These are phyloP conservation scores for Pleurotus djamor DNA, from an alignment of 768 basidiomycete species.

Conservation along the genomic window DNA sequence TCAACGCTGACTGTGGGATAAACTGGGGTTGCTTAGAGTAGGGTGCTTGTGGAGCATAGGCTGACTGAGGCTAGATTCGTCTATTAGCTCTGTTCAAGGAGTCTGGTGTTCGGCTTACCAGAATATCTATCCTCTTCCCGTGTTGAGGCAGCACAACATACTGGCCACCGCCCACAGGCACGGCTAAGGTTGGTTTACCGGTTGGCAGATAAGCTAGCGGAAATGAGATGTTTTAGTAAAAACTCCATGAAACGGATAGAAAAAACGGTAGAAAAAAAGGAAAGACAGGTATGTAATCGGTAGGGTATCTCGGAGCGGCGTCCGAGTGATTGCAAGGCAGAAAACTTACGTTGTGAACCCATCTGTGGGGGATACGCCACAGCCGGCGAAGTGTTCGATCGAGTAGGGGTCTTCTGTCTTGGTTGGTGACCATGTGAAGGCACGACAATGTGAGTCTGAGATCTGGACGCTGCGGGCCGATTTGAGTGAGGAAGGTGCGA, in stretches of 20 bases:
- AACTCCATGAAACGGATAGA: neutral
- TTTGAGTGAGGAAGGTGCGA: neutral
- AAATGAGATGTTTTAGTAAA: neutral
- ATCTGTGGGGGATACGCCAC: neutral
- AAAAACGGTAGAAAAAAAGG: neutral
- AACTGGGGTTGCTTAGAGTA: neutral
- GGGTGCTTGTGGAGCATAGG: neutral
- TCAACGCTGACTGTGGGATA: neutral
- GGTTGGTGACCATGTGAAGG: neutral
- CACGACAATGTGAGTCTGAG: neutral
- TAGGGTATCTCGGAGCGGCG: neutral
- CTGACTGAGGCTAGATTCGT: neutral
- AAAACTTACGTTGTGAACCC: slow-evolving; percentile 1
- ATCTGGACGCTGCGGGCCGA: slow-evolving; percentile 3
- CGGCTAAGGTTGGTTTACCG: neutral
- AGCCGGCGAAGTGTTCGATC: slow-evolving; percentile 1
- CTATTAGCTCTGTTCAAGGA: neutral
- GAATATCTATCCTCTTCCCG: neutral
- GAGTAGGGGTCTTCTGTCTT: neutral
- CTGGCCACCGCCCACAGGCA: slow-evolving; percentile 4
- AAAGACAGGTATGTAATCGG: neutral
- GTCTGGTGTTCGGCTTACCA: neutral
- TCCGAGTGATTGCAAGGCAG: neutral
- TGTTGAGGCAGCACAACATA: slow-evolving; percentile 1
- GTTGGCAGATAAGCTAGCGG: neutral